Conservation (phyloP, 169 alveolate species). For the Cryptosporidium tyzzeri region DNA sequence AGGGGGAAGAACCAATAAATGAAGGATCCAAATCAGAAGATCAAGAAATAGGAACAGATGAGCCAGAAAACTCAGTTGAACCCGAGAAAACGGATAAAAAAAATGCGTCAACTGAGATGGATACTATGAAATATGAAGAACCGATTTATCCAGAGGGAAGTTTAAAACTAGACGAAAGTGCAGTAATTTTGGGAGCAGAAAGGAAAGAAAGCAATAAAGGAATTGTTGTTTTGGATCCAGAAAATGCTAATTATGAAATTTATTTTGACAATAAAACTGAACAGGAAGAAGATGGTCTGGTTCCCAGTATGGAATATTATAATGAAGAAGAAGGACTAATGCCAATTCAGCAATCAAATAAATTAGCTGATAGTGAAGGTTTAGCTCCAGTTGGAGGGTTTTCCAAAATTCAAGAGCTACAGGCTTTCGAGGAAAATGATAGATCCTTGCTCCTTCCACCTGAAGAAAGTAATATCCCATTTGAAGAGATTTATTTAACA, state of each 20-base stretch:
- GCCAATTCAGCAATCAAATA: constrained; percentile 11
- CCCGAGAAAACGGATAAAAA: not conserved
- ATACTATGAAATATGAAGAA: not conserved
- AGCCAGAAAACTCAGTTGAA: not conserved
- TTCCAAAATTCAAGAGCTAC: not conserved
- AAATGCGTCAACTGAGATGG: not conserved
- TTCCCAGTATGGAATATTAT: constrained; percentile 20
- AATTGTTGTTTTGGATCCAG: constrained; percentile 67
- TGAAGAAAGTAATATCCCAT: constrained; percentile 31
- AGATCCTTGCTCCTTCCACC: constrained; percentile 47
- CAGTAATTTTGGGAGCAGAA: constrained; percentile 36
- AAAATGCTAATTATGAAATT: constrained; percentile 29
- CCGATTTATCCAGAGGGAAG: constrained; percentile 11
- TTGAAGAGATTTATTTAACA: constrained; percentile 58
- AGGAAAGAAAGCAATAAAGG: constrained; percentile 11
- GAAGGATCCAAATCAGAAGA: not conserved
- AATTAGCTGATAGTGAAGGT: constrained; percentile 18
- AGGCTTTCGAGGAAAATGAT: constrained; percentile 33
- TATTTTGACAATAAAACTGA: not conserved
- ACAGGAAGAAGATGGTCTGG: constrained; percentile 32
- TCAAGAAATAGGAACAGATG: not conserved
- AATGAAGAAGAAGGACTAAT: constrained; percentile 39
- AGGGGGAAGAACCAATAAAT: not conserved
- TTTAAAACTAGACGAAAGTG: constrained; percentile 44
- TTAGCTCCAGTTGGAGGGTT: constrained; percentile 52